Evolutionary conservation across 2,329 filamentous ascomycete species (phyloP), one percentile per base, ranked within the genome.

Genomic region (Ceratocystiopsis sp.): DNA sequence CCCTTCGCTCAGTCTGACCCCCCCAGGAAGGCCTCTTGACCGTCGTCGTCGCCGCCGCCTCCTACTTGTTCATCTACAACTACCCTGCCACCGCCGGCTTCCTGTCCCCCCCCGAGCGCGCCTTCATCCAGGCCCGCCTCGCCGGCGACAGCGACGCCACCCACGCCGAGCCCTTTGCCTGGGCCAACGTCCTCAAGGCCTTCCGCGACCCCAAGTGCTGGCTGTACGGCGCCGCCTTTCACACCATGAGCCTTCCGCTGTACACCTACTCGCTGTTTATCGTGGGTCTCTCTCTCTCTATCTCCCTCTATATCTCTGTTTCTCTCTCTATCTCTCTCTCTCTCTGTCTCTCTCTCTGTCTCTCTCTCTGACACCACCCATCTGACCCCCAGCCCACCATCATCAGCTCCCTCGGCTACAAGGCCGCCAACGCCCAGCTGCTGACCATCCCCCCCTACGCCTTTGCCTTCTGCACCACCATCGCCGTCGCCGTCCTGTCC

Each of bases 321-420:
- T 8, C 18, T 9, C 1, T 68, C 76, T 46, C 80, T 80, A 50
- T 71, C 73, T 32, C 73, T 35, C 71, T 63, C 11, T 14, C 37
- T 9, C 1, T 69, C 76, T 46, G 80, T 80, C 50, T 71, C 73
- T 5, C 48, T 75, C 71, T 3, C 1, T 21, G 41, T 38, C n/a
- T 25, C n/a, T 38, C n/a, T 12, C 33, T 6, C 16, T 38, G 2
- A 38, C 33, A 21, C 25, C 75, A 75, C 2, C 80, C 73, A 55
- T 71, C 66, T 44, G 79, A 74, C 1, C 83, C 82, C 53, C 58
- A 83, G 34, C 79, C 78, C 0, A 80, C 75, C 1, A 83, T 84
- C 48, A 80, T 83, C 54, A 61, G 68, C 42, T 68, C 67, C 0
- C 69, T 82, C 46, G 73, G 76, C 3, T 56, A 55, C 4, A 78